Evolutionary conservation across 352 stramenopile genomes (phyloP).

Genomic region (Blastocystis sp.): DNA sequence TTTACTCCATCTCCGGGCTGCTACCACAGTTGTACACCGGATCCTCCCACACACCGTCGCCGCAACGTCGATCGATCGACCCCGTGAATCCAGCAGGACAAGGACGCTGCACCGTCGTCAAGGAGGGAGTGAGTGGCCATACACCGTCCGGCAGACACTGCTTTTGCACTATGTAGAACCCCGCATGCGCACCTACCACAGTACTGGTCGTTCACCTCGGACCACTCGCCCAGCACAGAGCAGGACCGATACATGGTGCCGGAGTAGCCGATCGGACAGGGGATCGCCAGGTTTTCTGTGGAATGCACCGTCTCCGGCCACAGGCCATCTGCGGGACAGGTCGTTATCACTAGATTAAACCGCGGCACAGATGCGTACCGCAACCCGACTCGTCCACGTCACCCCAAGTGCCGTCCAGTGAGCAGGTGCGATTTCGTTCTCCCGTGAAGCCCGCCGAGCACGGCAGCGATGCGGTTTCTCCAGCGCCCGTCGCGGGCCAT

Average conservation of each 20-base stretch:
- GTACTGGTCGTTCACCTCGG: background rate
- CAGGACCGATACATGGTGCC: constrained; percentile 51
- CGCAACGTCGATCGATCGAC: constrained; percentile 22
- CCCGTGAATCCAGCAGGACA: constrained; percentile 42
- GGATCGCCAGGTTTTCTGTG: background rate
- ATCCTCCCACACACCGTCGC: constrained; percentile 42
- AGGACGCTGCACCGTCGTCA: background rate
- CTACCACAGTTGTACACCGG: background rate
- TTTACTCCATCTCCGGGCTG: too few species aligned
- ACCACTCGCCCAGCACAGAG: constrained; percentile 10
- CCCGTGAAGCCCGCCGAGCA: constrained; percentile 33
- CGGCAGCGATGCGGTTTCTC: constrained; percentile 7
- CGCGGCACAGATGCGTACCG: background rate
- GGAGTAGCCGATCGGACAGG: constrained; percentile 1
- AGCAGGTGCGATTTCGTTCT: background rate
- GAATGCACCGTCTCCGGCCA: constrained; percentile 52
- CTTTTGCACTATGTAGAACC: background rate
- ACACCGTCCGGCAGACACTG: constrained; percentile 22
- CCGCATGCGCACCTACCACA: background rate
- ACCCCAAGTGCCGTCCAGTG: background rate
- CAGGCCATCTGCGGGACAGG: constrained; percentile 16
- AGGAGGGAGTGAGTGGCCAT: constrained; percentile 40
- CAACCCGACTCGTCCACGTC: constrained; percentile 15
- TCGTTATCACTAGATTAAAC: background rate
- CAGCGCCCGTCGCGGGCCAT: constrained; percentile 28